Conservation (phyloP, 345 rosid species). For the Hibiscus syriacus region DNA sequence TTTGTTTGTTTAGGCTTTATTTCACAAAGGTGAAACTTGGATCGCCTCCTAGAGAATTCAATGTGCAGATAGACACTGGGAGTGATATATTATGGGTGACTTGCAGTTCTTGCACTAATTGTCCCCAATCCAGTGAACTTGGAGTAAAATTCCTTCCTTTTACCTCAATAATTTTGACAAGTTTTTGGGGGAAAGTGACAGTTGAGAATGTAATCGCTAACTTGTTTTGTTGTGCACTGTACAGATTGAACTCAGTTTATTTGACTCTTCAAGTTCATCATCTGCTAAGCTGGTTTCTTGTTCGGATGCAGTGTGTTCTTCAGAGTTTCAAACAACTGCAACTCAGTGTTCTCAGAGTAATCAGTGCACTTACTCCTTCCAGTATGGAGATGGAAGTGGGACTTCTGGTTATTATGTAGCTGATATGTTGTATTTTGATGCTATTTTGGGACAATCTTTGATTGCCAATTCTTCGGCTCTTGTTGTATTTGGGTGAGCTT, state of each 20-base stretch:
- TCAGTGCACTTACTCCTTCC: constrained; percentile 77
- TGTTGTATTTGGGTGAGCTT: constrained; percentile 76
- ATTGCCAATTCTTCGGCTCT: constrained; percentile 77
- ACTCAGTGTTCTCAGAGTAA: constrained; percentile 61
- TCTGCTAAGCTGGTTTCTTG: constrained; percentile 53
- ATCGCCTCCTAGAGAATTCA: constrained; percentile 91
- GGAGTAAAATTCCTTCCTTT: constrained; percentile 47
- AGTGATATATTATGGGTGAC: no score
- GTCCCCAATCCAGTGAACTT: constrained; percentile 77
- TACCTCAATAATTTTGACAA: not conserved
- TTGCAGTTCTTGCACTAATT: no score
- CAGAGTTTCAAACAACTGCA: constrained; percentile 49
- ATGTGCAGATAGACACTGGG: constrained; percentile 96
- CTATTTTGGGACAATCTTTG: constrained; percentile 56
- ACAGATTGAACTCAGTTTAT: constrained; percentile 75
- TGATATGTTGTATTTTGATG: constrained; percentile 62
- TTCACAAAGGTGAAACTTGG: constrained; percentile 91
- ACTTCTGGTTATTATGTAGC: constrained; percentile 80
- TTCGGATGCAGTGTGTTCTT: constrained; percentile 43
- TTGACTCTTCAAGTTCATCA: constrained; percentile 60
- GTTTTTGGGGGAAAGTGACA: constrained; percentile 2
- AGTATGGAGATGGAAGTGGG: constrained; percentile 94
- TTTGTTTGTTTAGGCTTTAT: constrained; percentile 57
- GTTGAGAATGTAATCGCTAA: constrained; percentile 9
- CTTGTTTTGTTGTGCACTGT: constrained; percentile 12